These are phyloP conservation scores for Lophiotrema nucula DNA, from an alignment of 495 filamentous ascomycete species.

Conservation along the genomic window DNA sequence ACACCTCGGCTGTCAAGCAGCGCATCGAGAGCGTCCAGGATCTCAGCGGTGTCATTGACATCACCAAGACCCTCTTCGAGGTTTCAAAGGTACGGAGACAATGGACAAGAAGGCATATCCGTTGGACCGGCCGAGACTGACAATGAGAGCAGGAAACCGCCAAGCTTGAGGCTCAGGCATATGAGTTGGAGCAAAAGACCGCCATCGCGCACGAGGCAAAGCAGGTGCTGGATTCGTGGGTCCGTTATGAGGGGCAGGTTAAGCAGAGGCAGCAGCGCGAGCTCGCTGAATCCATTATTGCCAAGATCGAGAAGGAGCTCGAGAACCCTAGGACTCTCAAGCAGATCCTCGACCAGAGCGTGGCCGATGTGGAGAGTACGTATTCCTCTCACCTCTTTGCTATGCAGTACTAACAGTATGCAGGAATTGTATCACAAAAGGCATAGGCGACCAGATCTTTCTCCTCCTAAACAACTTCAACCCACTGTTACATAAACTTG, in stretches of 20 bases:
- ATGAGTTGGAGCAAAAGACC: constrained; percentile 93
- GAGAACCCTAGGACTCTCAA: constrained; percentile 93
- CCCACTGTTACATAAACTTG: constrained; percentile 35
- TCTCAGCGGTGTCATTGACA: constrained; percentile 86
- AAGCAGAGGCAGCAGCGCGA: constrained; percentile 98
- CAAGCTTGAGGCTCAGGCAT: constrained; percentile 88
- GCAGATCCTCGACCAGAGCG: constrained; percentile 92
- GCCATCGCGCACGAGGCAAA: constrained; percentile 89
- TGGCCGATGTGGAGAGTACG: constrained; percentile 95
- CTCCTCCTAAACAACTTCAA: constrained; percentile 13
- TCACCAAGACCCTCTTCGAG: constrained; percentile 94
- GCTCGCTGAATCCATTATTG: constrained; percentile 86
- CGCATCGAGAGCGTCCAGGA: constrained; percentile 92
- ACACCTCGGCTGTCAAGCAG: constrained; percentile 89
- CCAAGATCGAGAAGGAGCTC: constrained; percentile 96
- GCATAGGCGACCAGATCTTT: constrained; percentile 24
- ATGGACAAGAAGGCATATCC: constrained; percentile 4
- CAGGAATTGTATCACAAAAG: constrained; percentile 35
- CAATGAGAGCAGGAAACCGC: constrained; percentile 79
- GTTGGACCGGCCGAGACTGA: constrained; percentile 29
- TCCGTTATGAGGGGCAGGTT: constrained; percentile 95
- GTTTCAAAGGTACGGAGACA: constrained; percentile 80
- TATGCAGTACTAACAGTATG: constrained; percentile 22
- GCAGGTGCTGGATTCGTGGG: constrained; percentile 94
- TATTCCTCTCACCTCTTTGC: constrained; percentile 20